Evolutionary conservation across 257 asterid species (phyloP).

Genomic region (Capsicum rhomboideum): DNA sequence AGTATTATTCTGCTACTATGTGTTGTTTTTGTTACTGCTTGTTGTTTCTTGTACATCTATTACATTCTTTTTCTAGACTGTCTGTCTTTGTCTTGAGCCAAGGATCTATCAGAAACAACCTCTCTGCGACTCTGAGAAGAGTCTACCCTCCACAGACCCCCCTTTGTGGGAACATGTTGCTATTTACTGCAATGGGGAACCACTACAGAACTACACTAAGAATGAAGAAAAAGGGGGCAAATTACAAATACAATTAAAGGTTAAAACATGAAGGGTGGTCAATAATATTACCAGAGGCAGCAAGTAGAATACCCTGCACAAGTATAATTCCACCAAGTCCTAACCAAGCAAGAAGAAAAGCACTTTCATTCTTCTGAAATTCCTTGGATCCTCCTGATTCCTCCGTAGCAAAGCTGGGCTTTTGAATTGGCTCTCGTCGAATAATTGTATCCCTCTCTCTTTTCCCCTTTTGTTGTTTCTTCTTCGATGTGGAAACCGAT

Average conservation of each 20-base stretch:
- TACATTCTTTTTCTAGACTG: no score
- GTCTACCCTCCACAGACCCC: no score
- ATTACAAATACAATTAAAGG: not conserved
- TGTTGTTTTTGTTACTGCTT: no score
- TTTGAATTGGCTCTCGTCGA: constrained; percentile 56
- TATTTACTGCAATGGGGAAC: no score
- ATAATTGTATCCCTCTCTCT: constrained; percentile 56
- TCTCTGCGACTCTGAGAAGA: no score
- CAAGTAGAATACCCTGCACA: constrained; percentile 61
- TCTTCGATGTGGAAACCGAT: constrained; percentile 34
- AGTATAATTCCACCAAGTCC: constrained; percentile 77
- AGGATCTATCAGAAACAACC: no score
- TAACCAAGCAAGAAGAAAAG: constrained; percentile 85
- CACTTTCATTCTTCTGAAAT: constrained; percentile 57
- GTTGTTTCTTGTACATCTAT: no score
- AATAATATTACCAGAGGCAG: constrained; percentile 62
- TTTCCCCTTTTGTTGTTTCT: constrained; percentile 41
- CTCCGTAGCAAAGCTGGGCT: constrained; percentile 44
- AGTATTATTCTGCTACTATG: no score
- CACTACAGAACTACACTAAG: no score
- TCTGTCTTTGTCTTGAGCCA: no score
- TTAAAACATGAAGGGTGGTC: no score
- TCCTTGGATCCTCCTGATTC: constrained; percentile 45
- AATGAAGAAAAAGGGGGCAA: not conserved
- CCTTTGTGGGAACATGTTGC: no score